Evolutionary conservation across 768 basidiomycete genomes (phyloP), one percentile per base, ranked within the genome.

Genomic region (Hemileccinum rubropunctum): DNA sequence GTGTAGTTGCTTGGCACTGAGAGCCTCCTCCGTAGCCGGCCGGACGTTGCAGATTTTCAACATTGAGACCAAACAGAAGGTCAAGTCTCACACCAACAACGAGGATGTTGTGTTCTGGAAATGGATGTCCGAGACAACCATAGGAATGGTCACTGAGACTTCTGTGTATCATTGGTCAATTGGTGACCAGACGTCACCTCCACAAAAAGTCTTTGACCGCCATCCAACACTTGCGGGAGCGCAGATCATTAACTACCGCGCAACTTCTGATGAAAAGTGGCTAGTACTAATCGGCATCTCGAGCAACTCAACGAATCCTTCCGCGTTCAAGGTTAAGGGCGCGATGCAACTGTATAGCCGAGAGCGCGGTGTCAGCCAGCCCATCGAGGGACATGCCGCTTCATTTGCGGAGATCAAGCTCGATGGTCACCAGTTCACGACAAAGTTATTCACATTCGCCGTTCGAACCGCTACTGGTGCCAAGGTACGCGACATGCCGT

Each of bases 51-150:
- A 99, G 70, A 84, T 98, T 54, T 99, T 98, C 77, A 95, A 98
- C 71, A 91, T 99, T 58, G 95, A 95, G 58, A 88, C 89, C 10
- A 98, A 98, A 76, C 86, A 89, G 67, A 98, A 98, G 76, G 91
- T 99, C 71, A 95, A 95, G 65, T 91, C 95, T 23, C 93, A 98
- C 66, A 76, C 84, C 52, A 97, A 86, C 76, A 88, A 83, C 65
- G 94, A 98, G 65, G 95, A 99, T 65, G 79, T 97, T 45, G 85
- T 92, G 21, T 99, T 97, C 73, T 99, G 97, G 97, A 98, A 97
- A 68, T 99, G 97, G 97, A 84, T 98, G 34, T 88, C 86, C 41
- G 87, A 92, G 54, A 82, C 84, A 15, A 88, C 88, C 26, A 86
- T 99, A 54, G 97, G 97, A 61, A 81, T 98, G 73, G 97, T 98